Percentiles rank a stretch among this genome's conserved stretches.
phyloP scores from a whole-genome alignment of 2,329 filamentous ascomycete genomes.

The Pseudogymnoascus sp. region DNA sequence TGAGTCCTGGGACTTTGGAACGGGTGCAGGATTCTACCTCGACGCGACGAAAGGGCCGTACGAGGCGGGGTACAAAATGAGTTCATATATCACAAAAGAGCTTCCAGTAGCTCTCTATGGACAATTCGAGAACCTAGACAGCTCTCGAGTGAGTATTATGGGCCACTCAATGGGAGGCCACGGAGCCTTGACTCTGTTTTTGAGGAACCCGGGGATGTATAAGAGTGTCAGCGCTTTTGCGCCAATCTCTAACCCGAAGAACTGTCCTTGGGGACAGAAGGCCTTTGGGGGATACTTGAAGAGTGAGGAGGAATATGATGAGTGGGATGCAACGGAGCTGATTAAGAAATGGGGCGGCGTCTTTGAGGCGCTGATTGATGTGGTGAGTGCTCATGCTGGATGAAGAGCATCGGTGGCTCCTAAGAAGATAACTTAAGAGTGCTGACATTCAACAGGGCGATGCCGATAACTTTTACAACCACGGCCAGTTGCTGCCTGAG shows the following conservation, averaged over 20 bases:
- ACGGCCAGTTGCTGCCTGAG: constrained; percentile 85
- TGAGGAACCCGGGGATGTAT: constrained; percentile 86
- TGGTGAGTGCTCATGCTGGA: constrained; percentile 45
- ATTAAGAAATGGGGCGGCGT: constrained; percentile 63
- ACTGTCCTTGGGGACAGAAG: constrained; percentile 92
- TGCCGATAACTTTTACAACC: constrained; percentile 93
- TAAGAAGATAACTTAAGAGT: neutral
- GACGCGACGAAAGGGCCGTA: constrained; percentile 73
- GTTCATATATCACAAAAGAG: constrained; percentile 82
- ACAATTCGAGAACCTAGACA: constrained; percentile 65
- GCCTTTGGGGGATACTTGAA: constrained; percentile 83
- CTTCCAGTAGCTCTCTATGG: constrained; percentile 70
- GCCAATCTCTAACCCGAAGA: constrained; percentile 76
- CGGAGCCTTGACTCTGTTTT: constrained; percentile 82
- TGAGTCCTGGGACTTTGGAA: constrained; percentile 84
- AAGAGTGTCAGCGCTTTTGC: constrained; percentile 84
- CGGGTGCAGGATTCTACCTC: constrained; percentile 89
- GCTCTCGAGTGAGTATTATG: constrained; percentile 65
- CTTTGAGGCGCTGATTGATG: constrained; percentile 77
- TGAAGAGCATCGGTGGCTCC: neutral
- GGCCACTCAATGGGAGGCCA: constrained; percentile 98
- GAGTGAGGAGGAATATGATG: constrained; percentile 68
- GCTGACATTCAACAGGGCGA: constrained; percentile 52
- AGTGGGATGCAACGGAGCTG: constrained; percentile 87
- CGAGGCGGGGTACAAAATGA: constrained; percentile 79